Base-by-base conservation (phyloP, 2,329 filamentous ascomycete species). In the Ophiostoma quercus region DNA sequence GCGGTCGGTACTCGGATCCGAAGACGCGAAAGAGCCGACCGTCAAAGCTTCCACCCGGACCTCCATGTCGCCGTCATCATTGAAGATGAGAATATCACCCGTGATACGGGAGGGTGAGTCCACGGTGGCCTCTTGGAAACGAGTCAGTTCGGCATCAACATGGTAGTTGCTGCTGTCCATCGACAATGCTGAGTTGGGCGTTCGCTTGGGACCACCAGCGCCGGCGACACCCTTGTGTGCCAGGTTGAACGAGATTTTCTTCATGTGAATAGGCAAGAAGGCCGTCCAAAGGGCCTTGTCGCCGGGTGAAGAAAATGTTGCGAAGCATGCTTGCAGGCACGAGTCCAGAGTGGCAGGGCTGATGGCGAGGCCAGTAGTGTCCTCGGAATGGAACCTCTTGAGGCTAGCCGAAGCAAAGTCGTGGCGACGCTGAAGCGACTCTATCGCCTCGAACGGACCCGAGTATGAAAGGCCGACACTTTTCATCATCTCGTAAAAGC, bases 401-500 rank as follows among this genome's bases (percentile, higher is more conserved):
- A 80, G 72, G 0, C 72, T 77, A 0, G 76, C 77, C 6, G 77
- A 75, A 1, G 79, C 76, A 65, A 79, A 79, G 54, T 78, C 74
- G 63, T 76, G 77, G 2, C 79, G 78, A 22, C 80, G 76, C 25
- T 77, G 71, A 19, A 82, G 76, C 0, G 76, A 73, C 5, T 72
- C 71, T 1, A 82, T 60, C 0, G 77, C 78, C 51, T 74, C 74
- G 71, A 82, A 82, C 0, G 81, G 79, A 0, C 79, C 79, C 0
- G 78, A 77, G 67, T 82, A 82, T 0, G 71, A 71, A n/a, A 82
- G 72, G 0, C 80, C 80, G 0, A 76, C 78, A 0, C 72, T 73
- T 1, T 75, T 73, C 79, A 82, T 82, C 79, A 80, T 81, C 11
- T 74, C 65, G 73, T 82, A 82, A 67, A 82, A 82, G 0, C 74